These are phyloP conservation scores for Funneliformis geosporum DNA, from an alignment of 192 early-diverging fungal species.

Conservation along the genomic window DNA sequence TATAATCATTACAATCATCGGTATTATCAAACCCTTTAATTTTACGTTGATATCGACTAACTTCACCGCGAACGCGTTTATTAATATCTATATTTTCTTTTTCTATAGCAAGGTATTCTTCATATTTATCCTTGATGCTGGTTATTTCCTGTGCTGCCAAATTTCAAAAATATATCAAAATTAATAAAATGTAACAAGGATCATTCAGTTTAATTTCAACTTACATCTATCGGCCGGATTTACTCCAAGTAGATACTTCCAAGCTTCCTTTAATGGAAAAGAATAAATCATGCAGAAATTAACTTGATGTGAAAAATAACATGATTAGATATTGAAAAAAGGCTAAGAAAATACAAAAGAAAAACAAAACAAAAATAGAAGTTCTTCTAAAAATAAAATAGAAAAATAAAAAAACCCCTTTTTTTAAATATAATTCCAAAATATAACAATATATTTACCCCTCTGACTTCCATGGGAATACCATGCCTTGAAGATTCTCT, in stretches of 20 bases:
- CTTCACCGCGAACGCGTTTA: conserved; percentile 82
- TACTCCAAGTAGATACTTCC: conserved; percentile 86
- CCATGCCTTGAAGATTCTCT: conserved; percentile 76
- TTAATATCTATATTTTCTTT: conserved; percentile 64
- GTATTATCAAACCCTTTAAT: conserved; percentile 37
- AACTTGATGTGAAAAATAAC: conserved; percentile 23
- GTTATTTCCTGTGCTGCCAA: conserved; percentile 67
- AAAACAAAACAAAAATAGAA: background rate
- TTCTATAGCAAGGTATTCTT: conserved; percentile 52
- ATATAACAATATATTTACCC: conserved; percentile 39
- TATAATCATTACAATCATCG: conserved; percentile 41
- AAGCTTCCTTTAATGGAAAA: conserved; percentile 64
- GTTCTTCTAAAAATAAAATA: conserved; percentile 8
- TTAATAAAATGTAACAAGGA: background rate
- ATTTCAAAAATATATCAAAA: background rate
- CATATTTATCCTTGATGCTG: conserved; percentile 48
- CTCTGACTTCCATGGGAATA: conserved; percentile 77
- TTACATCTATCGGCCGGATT: conserved; percentile 78
- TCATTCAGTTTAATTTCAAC: conserved; percentile 29
- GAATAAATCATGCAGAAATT: conserved; percentile 4
- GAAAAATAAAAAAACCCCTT: background rate
- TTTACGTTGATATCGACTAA: conserved; percentile 62
- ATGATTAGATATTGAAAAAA: conserved; percentile 3
- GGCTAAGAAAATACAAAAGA: background rate
- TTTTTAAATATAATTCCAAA: background rate